Evolutionary conservation across 768 basidiomycete genomes (phyloP), one percentile per base, ranked within the genome.

Genomic region (Rhodotorula paludigena): DNA sequence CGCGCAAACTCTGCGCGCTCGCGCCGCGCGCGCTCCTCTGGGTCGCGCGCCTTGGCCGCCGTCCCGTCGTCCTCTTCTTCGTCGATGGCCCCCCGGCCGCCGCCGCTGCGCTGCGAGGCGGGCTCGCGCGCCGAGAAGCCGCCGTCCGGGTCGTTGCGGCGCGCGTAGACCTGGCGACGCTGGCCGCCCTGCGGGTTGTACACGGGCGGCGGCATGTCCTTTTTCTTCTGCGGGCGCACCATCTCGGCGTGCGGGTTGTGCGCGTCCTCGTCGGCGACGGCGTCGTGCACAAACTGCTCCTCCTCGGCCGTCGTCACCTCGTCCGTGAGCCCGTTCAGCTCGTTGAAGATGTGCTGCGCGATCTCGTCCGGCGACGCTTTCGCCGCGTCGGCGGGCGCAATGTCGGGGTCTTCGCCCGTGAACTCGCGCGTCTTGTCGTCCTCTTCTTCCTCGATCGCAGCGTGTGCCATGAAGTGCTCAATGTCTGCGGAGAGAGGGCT

Each of bases 391-490:
- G 6, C 12, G 2, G 54, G 54, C 15, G 67, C 60, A 16, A 68
- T 63, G 62, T 72, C 65, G 33, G 69, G 61, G 39, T 72, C 68
- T 48, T 71, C 64, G 48, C 72, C 69, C 1, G 69, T 65, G 47
- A 75, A 71, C 44, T 93, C 92, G 76, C 92, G 89, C 78, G 82
- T 82, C 18, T 91, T 89, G 78, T 88, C 86, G 32, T 87, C 88
- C 79, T 98, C 94, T 71, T 86, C 79, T 15, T 77, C 83, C 76
- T 98, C 94, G 66, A 98, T 97, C 8, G 79, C 74, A 72, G 89
- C 89, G 77, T 98, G 94, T 60, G 90, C 85, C 35, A 85, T 82
- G 76, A 98, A 98, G 76, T 99, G 94, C 74, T 93, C 92, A 53
- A 81, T 79, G 74, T 79, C 78, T 79, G 57, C 4, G 28, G 35